These are phyloP conservation scores for Boletus rubropictus DNA, from an alignment of 768 basidiomycete species.

Conservation along the genomic window DNA sequence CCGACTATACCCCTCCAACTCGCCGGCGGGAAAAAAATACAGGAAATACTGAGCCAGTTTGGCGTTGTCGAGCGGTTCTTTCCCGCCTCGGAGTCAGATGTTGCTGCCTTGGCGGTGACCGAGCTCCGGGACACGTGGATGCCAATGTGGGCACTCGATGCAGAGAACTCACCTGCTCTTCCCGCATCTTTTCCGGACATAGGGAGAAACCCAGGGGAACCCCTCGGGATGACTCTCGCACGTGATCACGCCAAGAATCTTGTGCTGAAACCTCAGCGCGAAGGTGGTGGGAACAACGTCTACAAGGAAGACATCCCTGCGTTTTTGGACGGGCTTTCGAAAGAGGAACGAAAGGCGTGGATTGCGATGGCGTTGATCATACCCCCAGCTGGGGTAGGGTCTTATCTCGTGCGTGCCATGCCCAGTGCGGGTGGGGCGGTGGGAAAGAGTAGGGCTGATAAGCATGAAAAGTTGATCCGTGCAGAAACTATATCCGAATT, in stretches of 20 bases:
- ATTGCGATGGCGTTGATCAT: slow-evolving; percentile 93
- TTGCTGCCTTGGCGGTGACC: slow-evolving; percentile 27
- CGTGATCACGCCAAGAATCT: slow-evolving; percentile 41
- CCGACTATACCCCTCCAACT: slow-evolving; percentile 87
- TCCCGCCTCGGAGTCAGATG: slow-evolving; percentile 29
- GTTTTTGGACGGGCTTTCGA: slow-evolving; percentile 62
- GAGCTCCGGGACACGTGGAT: slow-evolving; percentile 75
- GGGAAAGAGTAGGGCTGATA: neutral
- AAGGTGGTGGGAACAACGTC: slow-evolving; percentile 96
- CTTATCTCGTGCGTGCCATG: slow-evolving; percentile 71
- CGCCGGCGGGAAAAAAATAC: slow-evolving; percentile 95
- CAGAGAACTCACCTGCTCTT: slow-evolving; percentile 1
- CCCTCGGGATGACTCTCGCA: slow-evolving; percentile 20
- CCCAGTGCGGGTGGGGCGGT: slow-evolving; percentile 19
- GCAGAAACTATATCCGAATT: slow-evolving; percentile 82
- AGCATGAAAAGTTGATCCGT: slow-evolving; percentile 35
- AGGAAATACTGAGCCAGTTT: slow-evolving; percentile 74
- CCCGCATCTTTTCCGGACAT: neutral
- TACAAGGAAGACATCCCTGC: slow-evolving; percentile 78
- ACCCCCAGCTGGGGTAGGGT: slow-evolving; percentile 61
- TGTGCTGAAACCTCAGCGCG: slow-evolving; percentile 95
- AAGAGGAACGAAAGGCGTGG: slow-evolving; percentile 73
- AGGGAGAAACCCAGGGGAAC: slow-evolving; percentile 4
- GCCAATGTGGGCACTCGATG: slow-evolving; percentile 77
- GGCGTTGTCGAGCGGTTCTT: slow-evolving; percentile 75